Percentiles rank a stretch among this genome's conserved stretches.
These are phyloP conservation scores for Daedaleopsis sinensis DNA, from an alignment of 768 basidiomycete genomes.

Conservation along the genomic window DNA sequence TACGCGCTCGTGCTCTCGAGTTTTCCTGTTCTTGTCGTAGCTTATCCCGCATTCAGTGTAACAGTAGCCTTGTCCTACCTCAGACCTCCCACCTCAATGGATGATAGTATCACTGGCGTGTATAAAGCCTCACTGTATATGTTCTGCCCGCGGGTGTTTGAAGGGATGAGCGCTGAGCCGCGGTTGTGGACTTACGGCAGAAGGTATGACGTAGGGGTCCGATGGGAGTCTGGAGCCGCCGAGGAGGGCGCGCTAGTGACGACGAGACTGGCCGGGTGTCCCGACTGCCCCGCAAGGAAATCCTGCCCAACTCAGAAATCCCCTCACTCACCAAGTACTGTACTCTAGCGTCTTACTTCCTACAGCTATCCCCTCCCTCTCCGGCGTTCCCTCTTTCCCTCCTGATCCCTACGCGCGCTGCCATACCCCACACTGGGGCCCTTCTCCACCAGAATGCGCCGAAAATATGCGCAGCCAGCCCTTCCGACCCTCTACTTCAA, in stretches of 20 bases:
- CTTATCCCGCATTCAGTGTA: slow-evolving; percentile 18
- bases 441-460: slow-evolving; percentile 44
- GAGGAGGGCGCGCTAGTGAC: slow-evolving; percentile 2
- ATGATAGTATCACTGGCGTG: slow-evolving; percentile 17
- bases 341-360: background rate
- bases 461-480: slow-evolving; percentile 58
- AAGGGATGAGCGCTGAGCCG: background rate
- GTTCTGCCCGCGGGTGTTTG: too few species aligned
- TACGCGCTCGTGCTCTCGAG: slow-evolving; percentile 11
- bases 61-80: slow-evolving; percentile 15
- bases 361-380: background rate
- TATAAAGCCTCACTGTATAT: background rate
- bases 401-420: background rate
- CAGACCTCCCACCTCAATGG: slow-evolving; percentile 17
- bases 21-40: slow-evolving; percentile 19
- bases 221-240: background rate
- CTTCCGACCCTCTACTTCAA: slow-evolving; percentile 62
- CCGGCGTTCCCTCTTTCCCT: background rate
- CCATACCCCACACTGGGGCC: slow-evolving; percentile 6
- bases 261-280: too few species aligned
- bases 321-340: background rate
- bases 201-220: background rate
- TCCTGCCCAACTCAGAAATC: background rate
- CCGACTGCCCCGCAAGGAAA: background rate
- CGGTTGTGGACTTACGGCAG: background rate